Evolutionary conservation across 805 yeast genomes (phyloP).

Genomic region (Wickerhamomyces sydowiorum): DNA sequence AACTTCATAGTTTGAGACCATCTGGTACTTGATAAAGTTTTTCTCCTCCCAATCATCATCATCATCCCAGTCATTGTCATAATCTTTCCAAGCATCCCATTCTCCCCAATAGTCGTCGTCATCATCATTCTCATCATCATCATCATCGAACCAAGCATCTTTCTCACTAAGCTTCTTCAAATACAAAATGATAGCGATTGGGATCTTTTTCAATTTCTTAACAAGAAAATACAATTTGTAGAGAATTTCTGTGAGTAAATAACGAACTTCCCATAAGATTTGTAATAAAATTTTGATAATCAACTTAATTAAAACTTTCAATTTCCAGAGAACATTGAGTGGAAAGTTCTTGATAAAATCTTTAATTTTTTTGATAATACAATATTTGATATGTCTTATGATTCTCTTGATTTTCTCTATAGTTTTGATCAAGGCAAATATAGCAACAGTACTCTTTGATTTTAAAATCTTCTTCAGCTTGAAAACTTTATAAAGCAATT

Average conservation of each 20-base stretch:
- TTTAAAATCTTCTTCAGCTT: background rate
- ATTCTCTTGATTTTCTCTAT: constrained; percentile 1
- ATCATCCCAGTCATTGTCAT: background rate
- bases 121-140: background rate
- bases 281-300: background rate
- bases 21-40: background rate
- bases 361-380: background rate
- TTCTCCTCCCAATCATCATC: constrained; percentile 1
- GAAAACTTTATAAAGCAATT: background rate
- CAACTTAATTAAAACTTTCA: background rate
- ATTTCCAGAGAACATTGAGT: background rate
- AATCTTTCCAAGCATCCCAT: constrained; percentile 1
- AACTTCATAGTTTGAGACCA: background rate
- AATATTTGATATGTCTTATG: background rate
- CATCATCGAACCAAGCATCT: background rate
- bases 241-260: background rate
- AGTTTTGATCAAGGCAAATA: background rate
- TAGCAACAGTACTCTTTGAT: background rate
- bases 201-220: background rate
- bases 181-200: background rate
- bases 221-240: background rate
- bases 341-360: constrained; percentile 1
- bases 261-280: constrained; percentile 2
- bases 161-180: background rate
- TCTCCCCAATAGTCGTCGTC: background rate